A percentile compares a stretch with the other conserved stretches of the same genome.
Evolutionary conservation across 2,329 filamentous ascomycete species (phyloP).

Genomic region (Xylaria digitata): DNA sequence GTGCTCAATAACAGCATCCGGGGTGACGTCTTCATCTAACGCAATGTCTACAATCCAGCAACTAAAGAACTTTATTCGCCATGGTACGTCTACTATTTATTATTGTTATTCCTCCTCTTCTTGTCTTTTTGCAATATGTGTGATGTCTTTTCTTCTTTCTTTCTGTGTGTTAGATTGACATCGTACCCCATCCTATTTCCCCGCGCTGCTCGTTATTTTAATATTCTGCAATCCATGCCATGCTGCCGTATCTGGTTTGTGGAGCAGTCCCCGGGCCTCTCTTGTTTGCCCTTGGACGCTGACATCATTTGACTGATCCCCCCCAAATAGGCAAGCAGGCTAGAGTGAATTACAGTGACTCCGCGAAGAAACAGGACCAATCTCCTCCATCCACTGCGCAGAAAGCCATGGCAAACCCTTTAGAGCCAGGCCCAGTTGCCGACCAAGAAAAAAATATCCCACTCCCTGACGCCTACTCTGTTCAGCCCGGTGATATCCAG

Average conservation of each 20-base stretch:
- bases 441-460: constrained; percentile 60
- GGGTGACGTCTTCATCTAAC: constrained; percentile 43
- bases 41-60: constrained; percentile 85
- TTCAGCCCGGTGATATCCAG: constrained; percentile 68
- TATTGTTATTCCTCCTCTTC: constrained; percentile 45
- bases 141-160: neutral
- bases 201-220: constrained; percentile 14
- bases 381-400: constrained; percentile 59
- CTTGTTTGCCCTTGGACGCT: constrained; percentile 45
- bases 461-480: constrained; percentile 69
- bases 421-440: constrained; percentile 55
- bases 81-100: constrained; percentile 63
- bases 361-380: constrained; percentile 64
- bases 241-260: constrained; percentile 17
- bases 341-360: constrained; percentile 69
- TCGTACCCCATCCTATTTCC: constrained; percentile 7
- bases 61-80: constrained; percentile 97
- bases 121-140: constrained; percentile 9
- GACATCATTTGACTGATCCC: constrained; percentile 47
- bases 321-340: constrained; percentile 81
- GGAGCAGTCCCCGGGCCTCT: constrained; percentile 30
- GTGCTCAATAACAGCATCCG: constrained; percentile 12
- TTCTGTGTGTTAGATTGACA: constrained; percentile 1
- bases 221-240: constrained; percentile 14
- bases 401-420: constrained; percentile 63